Percentiles rank a stretch among this genome's conserved stretches.
Conservation (phyloP, 148 eudicot species). For the Bassia scoparia region DNA sequence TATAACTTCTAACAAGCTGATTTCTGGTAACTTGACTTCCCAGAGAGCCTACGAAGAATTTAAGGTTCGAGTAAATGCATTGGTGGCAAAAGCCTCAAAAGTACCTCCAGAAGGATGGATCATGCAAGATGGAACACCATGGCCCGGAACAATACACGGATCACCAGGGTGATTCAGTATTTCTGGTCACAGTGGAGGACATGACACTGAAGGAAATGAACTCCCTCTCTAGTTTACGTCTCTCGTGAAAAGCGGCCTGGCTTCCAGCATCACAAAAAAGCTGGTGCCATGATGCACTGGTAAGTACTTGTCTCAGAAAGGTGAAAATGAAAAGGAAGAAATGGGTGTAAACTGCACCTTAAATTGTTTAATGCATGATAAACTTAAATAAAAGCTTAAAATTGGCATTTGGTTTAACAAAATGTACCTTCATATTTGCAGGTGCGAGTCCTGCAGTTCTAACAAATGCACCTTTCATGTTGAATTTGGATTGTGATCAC, state of each 20-base stretch:
- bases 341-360: not conserved
- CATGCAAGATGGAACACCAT: constrained; percentile 99
- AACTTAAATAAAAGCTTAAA: not conserved
- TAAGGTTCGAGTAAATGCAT: constrained; percentile 80
- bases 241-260: constrained; percentile 99
- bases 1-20: constrained; percentile 9
- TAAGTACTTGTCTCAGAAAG: constrained; percentile 40
- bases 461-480: constrained; percentile 99
- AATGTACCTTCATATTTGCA: constrained; percentile 30
- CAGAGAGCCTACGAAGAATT: constrained; percentile 99
- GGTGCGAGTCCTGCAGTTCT: constrained; percentile 96
- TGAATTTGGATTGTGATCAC: constrained; percentile 99
- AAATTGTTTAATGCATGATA: not conserved
- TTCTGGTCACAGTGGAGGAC: constrained; percentile 96
- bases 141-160: constrained; percentile 99
- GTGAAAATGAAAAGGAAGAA: not conserved
- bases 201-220: constrained; percentile 88
- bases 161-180: constrained; percentile 99
- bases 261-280: constrained; percentile 98
- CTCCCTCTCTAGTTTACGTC: constrained; percentile 93
- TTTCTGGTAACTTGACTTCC: constrained; percentile 13
- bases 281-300: constrained; percentile 99
- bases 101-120: constrained; percentile 97
- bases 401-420: not conserved
- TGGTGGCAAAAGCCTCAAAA: constrained; percentile 84